Evolutionary conservation across 1,284 basidiomycete species (phyloP).

Genomic region (Inonotus obliquus): DNA sequence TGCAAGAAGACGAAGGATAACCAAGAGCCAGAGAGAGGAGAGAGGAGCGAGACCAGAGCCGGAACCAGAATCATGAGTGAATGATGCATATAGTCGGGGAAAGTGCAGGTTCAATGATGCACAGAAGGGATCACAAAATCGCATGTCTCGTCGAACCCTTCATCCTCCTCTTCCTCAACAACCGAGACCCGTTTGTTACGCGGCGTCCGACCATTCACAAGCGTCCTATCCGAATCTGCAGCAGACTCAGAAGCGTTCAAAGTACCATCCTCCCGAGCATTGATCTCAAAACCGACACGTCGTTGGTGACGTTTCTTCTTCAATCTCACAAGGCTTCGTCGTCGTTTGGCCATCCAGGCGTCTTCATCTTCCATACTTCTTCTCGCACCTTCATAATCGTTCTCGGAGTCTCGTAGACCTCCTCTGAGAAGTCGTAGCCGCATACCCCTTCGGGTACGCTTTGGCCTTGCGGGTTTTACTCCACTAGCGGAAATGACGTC

Average conservation of each 20-base stretch:
- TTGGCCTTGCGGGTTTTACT: conserved; percentile 24
- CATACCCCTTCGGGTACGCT: conserved; percentile 3
- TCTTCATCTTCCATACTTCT: conserved; percentile 33
- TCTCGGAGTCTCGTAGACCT: neutral
- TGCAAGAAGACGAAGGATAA: neutral
- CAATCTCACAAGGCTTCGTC: conserved; percentile 36
- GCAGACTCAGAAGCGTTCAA: neutral
- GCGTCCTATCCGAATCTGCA: neutral
- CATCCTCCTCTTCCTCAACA: conserved; percentile 14
- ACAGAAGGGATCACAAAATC: neutral
- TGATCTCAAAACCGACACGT: conserved; percentile 6
- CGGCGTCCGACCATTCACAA: neutral
- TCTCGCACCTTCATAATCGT: neutral
- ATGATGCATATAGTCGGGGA: neutral
- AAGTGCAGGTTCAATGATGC: neutral
- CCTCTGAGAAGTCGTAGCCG: neutral
- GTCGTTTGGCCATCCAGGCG: conserved; percentile 41
- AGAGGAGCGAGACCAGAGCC: neutral
- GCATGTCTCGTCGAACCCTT: neutral
- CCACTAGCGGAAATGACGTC: conserved; percentile 64
- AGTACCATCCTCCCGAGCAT: neutral
- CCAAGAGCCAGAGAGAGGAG: neutral
- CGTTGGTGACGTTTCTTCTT: conserved; percentile 20
- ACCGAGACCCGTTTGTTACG: conserved; percentile 8
- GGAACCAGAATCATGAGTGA: neutral